phyloP scores from a whole-genome alignment of 75 land plant species.

The Picea glauca region DNA sequence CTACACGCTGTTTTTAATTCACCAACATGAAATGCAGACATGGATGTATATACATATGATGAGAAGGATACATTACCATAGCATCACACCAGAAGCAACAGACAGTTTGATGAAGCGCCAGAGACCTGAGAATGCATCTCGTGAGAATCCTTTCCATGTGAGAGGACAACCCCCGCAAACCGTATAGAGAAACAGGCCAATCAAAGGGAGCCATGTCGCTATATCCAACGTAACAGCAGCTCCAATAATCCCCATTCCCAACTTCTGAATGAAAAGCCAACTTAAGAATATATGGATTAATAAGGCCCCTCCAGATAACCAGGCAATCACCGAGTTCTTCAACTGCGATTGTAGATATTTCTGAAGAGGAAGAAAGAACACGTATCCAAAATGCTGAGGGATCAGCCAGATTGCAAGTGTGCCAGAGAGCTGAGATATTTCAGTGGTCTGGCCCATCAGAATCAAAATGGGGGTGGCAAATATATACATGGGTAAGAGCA shows the following conservation, averaged over 20 bases:
- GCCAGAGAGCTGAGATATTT: slow-evolving; percentile 35
- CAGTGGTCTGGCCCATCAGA: slow-evolving; percentile 27
- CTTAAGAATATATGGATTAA: slow-evolving; percentile 33
- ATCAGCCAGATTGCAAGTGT: slow-evolving; percentile 30
- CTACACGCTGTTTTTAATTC: background rate
- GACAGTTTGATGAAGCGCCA: slow-evolving; percentile 60
- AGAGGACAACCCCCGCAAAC: slow-evolving; percentile 38
- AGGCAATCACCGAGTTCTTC: slow-evolving; percentile 34
- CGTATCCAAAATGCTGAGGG: slow-evolving; percentile 36
- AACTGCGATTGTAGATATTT: slow-evolving; percentile 55
- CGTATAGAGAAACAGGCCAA: slow-evolving; percentile 21
- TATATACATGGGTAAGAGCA: slow-evolving; percentile 41
- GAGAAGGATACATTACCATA: slow-evolving; percentile 26
- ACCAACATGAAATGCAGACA: background rate
- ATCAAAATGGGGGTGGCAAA: slow-evolving; percentile 47
- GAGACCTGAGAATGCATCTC: slow-evolving; percentile 45
- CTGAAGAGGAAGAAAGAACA: slow-evolving; percentile 31
- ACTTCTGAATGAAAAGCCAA: slow-evolving; percentile 40
- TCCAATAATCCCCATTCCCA: slow-evolving; percentile 34
- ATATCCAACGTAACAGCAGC: slow-evolving; percentile 36
- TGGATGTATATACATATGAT: background rate
- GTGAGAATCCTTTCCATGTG: slow-evolving; percentile 49
- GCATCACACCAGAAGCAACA: slow-evolving; percentile 73
- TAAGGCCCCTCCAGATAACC: slow-evolving; percentile 18
- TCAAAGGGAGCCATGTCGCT: slow-evolving; percentile 32